Base-by-base conservation (phyloP, 2,329 filamentous ascomycete species). In the Fusarium nelsonii region DNA sequence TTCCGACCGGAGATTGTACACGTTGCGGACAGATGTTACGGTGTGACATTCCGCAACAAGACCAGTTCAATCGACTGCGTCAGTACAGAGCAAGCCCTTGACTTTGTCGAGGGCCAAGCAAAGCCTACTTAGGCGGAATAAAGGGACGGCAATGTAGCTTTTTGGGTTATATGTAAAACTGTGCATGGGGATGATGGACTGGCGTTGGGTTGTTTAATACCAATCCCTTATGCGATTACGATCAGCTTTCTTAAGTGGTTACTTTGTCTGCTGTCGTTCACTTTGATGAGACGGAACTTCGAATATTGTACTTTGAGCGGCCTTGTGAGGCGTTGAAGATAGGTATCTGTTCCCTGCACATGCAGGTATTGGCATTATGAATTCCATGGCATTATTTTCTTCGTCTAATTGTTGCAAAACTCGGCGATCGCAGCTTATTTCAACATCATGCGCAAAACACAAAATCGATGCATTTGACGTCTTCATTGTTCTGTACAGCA, bases 1-100 rank as follows among this genome's bases (percentile, higher is more conserved):
- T 99, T 99, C 88, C 87, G 96, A 60, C 96, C 96, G 2, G 96
- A 99, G 82, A 97, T 99, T 86, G 87, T 99, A 68, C 88, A 92
- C 65, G 93, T 98, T 20, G 96, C 96, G 4, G 94, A 98, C 83
- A 97, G 97, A 83, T 97, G 95, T 81, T 99, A 99, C 79, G 96
- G 96, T 65, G 96, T 99, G 52, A 93, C 92, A 52, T 98, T 95
- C 81, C 88, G 89, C 70, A 95, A 94, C 80, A 98, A 98, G 86
- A 97, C 94, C 70, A 97, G 93, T 82, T 92, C 90, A 39, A 97
- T 99, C 75, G 93, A 96, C 81, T 95, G 95, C 53, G 94, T 97
- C 50, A 90, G 88, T 67, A 89, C 90, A 57, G 93, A 97, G 69
- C 92, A 96, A 74, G 96, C 96, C 30, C 83, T 99, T 72, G 91